A percentile compares a stretch with the other conserved stretches of the same genome.
Conservation (phyloP, 768 basidiomycete genomes). For the Sarcodon sp. region DNA sequence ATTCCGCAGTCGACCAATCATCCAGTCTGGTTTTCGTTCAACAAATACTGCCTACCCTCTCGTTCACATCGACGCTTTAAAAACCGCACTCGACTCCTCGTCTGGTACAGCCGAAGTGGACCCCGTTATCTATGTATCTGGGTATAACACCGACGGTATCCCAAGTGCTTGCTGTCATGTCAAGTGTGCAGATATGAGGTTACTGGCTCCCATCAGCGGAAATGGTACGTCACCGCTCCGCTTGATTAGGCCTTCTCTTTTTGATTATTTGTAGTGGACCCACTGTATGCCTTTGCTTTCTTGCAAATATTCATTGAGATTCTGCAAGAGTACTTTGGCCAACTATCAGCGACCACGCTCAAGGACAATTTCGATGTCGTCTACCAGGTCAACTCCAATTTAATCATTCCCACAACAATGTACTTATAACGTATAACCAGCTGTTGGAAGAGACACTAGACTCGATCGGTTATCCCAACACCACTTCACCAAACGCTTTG, state of each 20-base stretch:
- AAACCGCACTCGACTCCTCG: slow-evolving; percentile 53
- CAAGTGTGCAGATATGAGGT: slow-evolving; percentile 57
- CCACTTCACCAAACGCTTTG: slow-evolving; percentile 80
- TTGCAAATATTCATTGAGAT: slow-evolving; percentile 77
- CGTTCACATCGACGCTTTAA: slow-evolving; percentile 77
- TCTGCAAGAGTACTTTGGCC: slow-evolving; percentile 77
- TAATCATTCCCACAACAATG: not conserved
- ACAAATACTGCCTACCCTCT: slow-evolving; percentile 68
- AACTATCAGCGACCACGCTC: slow-evolving; percentile 65
- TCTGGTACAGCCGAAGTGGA: slow-evolving; percentile 44
- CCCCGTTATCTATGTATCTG: slow-evolving; percentile 58
- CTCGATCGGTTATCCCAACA: slow-evolving; percentile 83
- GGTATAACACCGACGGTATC: slow-evolving; percentile 25
- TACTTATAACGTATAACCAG: slow-evolving; percentile 28
- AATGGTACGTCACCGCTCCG: slow-evolving; percentile 48
- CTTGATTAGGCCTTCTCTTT: not conserved
- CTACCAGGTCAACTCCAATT: slow-evolving; percentile 54
- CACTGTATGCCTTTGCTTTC: slow-evolving; percentile 82
- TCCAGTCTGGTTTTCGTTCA: slow-evolving; percentile 82
- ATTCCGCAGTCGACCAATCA: slow-evolving; percentile 39
- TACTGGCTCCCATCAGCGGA: slow-evolving; percentile 73
- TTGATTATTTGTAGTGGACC: slow-evolving; percentile 49
- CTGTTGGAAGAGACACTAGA: slow-evolving; percentile 94
- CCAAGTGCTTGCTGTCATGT: slow-evolving; percentile 82
- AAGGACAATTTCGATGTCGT: slow-evolving; percentile 93